Conservation (phyloP, 352 stramenopile genomes). For the Pythium sp. region DNA sequence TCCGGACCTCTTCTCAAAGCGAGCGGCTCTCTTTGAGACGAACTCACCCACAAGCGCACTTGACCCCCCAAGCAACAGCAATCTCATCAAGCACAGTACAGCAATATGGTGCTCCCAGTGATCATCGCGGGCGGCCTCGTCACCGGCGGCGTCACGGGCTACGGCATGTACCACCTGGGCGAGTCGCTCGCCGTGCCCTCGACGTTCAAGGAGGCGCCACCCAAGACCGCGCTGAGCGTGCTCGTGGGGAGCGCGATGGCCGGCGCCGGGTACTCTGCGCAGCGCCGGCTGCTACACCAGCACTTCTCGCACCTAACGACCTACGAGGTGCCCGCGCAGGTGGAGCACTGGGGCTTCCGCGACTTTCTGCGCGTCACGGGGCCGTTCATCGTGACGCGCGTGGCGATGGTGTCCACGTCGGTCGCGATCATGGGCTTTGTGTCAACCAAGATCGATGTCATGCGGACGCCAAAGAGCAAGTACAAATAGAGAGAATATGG, state of each 20-base stretch:
- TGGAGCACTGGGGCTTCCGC: conserved; percentile 63
- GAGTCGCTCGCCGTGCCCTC: conserved; percentile 42
- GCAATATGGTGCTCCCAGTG: conserved; percentile 56
- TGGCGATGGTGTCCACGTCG: conserved; percentile 67
- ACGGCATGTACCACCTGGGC: conserved; percentile 71
- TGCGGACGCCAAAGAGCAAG: not conserved
- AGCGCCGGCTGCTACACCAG: conserved; percentile 50
- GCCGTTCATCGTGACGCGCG: conserved; percentile 50
- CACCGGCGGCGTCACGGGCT: conserved; percentile 42
- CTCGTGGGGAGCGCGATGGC: conserved; percentile 31
- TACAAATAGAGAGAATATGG: not conserved
- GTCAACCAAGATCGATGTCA: conserved; percentile 54
- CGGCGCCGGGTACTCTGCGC: conserved; percentile 43
- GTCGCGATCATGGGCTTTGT: conserved; percentile 69
- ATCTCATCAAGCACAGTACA: not conserved
- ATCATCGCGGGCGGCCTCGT: conserved; percentile 57
- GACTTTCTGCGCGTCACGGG: conserved; percentile 66
- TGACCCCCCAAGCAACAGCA: not conserved
- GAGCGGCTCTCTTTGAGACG: not conserved
- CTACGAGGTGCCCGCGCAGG: conserved; percentile 67
- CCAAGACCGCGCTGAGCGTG: conserved; percentile 41
- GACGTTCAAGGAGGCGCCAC: conserved; percentile 25
- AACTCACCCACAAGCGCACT: not conserved
- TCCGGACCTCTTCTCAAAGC: not conserved
- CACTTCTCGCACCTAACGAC: conserved; percentile 63